Percentiles rank a stretch among this genome's conserved stretches.
These are phyloP conservation scores for Gelatoporia subvermispora DNA, from an alignment of 768 basidiomycete genomes.

Conservation along the genomic window DNA sequence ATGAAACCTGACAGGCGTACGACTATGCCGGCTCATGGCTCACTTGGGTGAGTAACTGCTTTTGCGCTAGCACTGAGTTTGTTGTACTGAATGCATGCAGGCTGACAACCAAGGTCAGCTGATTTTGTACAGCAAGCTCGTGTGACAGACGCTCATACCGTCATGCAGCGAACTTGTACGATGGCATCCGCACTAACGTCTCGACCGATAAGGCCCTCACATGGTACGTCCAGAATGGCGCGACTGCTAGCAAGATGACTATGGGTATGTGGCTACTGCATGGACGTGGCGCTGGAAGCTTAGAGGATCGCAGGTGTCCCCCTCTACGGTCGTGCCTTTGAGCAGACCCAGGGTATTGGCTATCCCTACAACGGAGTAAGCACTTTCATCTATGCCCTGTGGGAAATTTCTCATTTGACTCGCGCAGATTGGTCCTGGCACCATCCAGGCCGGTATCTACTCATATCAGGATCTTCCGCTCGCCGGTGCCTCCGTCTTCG, in stretches of 20 bases:
- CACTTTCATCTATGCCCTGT: neutral
- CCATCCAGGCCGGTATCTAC: constrained; percentile 66
- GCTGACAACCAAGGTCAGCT: constrained; percentile 39
- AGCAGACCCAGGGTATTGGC: constrained; percentile 63
- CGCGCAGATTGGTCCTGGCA: constrained; percentile 62
- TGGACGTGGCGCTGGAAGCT: neutral
- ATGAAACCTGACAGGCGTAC: constrained; percentile 42
- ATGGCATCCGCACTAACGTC: constrained; percentile 55
- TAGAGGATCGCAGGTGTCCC: constrained; percentile 51
- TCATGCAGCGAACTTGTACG: constrained; percentile 58
- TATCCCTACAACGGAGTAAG: constrained; percentile 62
- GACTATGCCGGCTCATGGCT: constrained; percentile 81
- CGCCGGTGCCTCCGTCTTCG: constrained; percentile 39
- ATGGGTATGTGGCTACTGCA: constrained; percentile 41
- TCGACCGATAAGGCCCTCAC: constrained; percentile 65
- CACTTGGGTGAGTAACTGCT: constrained; percentile 13
- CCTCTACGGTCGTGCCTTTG: constrained; percentile 76
- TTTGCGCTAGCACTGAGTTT: too few relatives aligned
- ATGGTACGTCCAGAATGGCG: constrained; percentile 56
- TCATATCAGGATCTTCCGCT: constrained; percentile 72
- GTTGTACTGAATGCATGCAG: constrained; percentile 16
- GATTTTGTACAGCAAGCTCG: neutral
- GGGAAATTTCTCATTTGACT: neutral
- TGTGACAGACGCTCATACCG: neutral
- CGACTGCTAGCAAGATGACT: constrained; percentile 59